phyloP scores from a whole-genome alignment of 1,139 yeast species.

The Pichia sp. region DNA sequence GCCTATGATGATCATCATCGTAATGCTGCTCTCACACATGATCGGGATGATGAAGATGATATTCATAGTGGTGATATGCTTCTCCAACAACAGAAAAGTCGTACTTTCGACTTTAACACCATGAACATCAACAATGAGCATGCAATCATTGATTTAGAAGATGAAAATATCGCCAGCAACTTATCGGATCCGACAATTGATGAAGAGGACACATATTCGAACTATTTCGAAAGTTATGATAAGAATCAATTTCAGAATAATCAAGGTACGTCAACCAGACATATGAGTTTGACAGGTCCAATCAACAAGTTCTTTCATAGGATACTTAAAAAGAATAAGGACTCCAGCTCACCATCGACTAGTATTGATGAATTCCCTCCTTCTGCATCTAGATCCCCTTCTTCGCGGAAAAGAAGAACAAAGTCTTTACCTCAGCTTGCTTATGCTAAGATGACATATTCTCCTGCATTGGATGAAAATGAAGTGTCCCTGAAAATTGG shows the following conservation, averaged over 20 bases:
- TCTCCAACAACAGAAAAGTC: slow-evolving; percentile 8
- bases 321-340: slow-evolving; percentile 7
- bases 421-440: slow-evolving; percentile 69
- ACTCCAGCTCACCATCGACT: background rate
- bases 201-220: background rate
- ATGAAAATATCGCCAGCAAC: slow-evolving; percentile 1
- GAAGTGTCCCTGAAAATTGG: slow-evolving; percentile 30
- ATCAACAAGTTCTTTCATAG: slow-evolving; percentile 10
- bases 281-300: slow-evolving; percentile 10
- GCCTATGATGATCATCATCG: too few species aligned
- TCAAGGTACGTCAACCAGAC: slow-evolving; percentile 5
- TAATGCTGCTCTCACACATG: too few species aligned
- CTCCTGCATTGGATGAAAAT: slow-evolving; percentile 24
- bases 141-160: slow-evolving; percentile 11
- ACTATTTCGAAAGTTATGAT: background rate
- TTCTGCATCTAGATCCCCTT: slow-evolving; percentile 5
- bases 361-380: slow-evolving; percentile 5
- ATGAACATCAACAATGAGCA: background rate
- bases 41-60: background rate
- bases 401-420: slow-evolving; percentile 36
- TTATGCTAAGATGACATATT: slow-evolving; percentile 32
- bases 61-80: background rate
- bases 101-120: background rate
- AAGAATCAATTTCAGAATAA: slow-evolving; percentile 3
- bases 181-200: background rate